Percentiles rank a stretch among this genome's conserved stretches.
Conservation (phyloP, 2,329 filamentous ascomycete genomes). For the Neurospora sp. region DNA sequence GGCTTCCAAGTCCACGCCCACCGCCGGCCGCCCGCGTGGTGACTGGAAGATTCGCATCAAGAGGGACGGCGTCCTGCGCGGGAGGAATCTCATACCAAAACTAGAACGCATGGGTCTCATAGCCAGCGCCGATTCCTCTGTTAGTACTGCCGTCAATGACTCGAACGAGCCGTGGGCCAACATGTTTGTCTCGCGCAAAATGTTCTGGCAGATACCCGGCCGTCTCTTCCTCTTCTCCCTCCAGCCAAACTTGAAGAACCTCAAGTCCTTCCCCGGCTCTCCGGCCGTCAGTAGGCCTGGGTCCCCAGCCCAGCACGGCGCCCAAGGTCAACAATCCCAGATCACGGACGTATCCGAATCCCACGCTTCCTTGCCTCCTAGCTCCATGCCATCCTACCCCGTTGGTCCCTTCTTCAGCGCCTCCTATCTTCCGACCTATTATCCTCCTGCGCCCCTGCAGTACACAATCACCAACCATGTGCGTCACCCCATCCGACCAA, state of each 20-base stretch:
- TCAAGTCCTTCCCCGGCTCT: slow-evolving; percentile 35
- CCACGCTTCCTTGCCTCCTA: slow-evolving; percentile 29
- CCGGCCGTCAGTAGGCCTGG: slow-evolving; percentile 43
- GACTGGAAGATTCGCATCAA: slow-evolving; percentile 83
- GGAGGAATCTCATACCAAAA: slow-evolving; percentile 75
- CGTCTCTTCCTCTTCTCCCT: slow-evolving; percentile 82
- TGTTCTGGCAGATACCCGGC: slow-evolving; percentile 89
- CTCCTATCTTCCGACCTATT: slow-evolving; percentile 84
- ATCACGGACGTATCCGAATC: slow-evolving; percentile 26
- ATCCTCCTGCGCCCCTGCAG: slow-evolving; percentile 71
- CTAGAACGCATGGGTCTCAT: slow-evolving; percentile 89
- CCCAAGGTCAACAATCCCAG: slow-evolving; percentile 15
- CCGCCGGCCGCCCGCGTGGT: slow-evolving; percentile 62
- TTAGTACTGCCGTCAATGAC: slow-evolving; percentile 56
- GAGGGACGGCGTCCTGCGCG: slow-evolving; percentile 78
- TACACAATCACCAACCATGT: slow-evolving; percentile 71
- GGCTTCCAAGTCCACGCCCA: slow-evolving; percentile 55
- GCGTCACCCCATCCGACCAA: slow-evolving; percentile 78
- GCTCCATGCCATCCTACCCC: slow-evolving; percentile 30
- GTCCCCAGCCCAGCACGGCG: slow-evolving; percentile 33
- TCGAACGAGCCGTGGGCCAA: slow-evolving; percentile 58
- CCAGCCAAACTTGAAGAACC: slow-evolving; percentile 37
- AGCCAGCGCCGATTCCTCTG: slow-evolving; percentile 62
- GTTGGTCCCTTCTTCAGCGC: slow-evolving; percentile 68
- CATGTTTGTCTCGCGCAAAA: slow-evolving; percentile 72